phyloP scores from a whole-genome alignment of 306 rosid genomes.

The Vigna unguiculata region DNA sequence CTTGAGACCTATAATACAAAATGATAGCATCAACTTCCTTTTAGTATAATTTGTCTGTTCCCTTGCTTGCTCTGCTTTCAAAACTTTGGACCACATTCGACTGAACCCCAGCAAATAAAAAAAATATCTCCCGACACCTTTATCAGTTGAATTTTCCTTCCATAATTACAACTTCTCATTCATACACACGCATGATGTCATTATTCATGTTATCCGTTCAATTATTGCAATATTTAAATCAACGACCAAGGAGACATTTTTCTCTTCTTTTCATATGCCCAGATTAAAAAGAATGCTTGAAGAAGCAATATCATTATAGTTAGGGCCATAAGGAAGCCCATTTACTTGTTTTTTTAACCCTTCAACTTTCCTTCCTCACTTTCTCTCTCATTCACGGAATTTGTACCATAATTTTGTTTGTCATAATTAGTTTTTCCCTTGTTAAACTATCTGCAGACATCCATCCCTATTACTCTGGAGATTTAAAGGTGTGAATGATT shows the following conservation, averaged over 20 bases:
- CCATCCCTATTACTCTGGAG: not conserved
- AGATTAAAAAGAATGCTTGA: constrained; percentile 29
- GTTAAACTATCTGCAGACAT: constrained; percentile 46
- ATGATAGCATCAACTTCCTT: constrained; percentile 60
- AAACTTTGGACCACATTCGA: constrained; percentile 71
- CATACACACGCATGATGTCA: constrained; percentile 47
- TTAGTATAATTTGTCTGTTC: constrained; percentile 62
- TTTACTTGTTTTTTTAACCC: constrained; percentile 21
- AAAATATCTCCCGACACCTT: constrained; percentile 61
- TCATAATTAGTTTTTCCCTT: constrained; percentile 36
- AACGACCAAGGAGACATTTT: constrained; percentile 38
- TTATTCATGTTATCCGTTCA: constrained; percentile 38
- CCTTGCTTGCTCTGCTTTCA: constrained; percentile 43
- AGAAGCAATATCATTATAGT: constrained; percentile 42
- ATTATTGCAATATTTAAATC: constrained; percentile 44
- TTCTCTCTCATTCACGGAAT: constrained; percentile 30
- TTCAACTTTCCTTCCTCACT: constrained; percentile 24
- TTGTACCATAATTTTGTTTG: constrained; percentile 6
- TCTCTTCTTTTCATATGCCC: constrained; percentile 47
- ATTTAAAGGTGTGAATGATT: constrained; percentile 28
- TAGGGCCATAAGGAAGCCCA: constrained; percentile 33
- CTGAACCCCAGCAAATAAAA: constrained; percentile 43
- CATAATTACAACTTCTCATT: constrained; percentile 49
- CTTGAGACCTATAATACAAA: constrained; percentile 49
- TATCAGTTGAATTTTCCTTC: constrained; percentile 43